These are phyloP conservation scores for Russula lepida DNA, from an alignment of 768 basidiomycete genomes.

Conservation along the genomic window DNA sequence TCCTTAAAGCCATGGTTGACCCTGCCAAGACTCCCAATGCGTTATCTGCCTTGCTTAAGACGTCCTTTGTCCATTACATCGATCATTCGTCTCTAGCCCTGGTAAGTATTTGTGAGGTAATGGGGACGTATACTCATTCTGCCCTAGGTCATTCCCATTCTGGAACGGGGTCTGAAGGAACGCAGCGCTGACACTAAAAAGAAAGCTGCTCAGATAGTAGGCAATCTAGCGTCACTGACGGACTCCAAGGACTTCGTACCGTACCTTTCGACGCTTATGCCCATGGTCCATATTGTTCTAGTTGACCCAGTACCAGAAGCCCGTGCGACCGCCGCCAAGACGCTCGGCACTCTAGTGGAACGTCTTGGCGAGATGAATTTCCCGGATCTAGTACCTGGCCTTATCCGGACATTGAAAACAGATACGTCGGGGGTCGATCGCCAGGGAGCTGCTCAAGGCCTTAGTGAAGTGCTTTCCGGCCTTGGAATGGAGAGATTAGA, in stretches of 20 bases:
- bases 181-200: conserved; percentile 91
- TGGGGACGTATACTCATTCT: conserved; percentile 1
- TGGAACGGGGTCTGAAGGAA: conserved; percentile 88
- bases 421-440: conserved; percentile 94
- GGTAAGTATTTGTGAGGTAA: conserved; percentile 37
- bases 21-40: conserved; percentile 86
- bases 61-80: conserved; percentile 96
- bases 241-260: conserved; percentile 91
- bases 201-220: conserved; percentile 93
- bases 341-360: conserved; percentile 93
- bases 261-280: conserved; percentile 81
- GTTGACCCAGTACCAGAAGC: conserved; percentile 98
- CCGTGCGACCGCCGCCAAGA: conserved; percentile 93
- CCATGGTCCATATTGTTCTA: conserved; percentile 85
- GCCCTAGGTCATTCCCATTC: conserved; percentile 78
- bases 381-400: conserved; percentile 88
- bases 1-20: conserved; percentile 93
- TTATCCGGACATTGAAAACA: conserved; percentile 81
- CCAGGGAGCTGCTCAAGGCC: conserved; percentile 95
- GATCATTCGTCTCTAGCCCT: conserved; percentile 94
- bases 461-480: conserved; percentile 90
- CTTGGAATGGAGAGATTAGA: conserved; percentile 98
- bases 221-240: conserved; percentile 88
- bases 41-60: conserved; percentile 78
- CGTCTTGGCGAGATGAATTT: conserved; percentile 91